These are phyloP conservation scores for Picochlorum sp. DNA, from an alignment of 139 green algal species.

Conservation along the genomic window DNA sequence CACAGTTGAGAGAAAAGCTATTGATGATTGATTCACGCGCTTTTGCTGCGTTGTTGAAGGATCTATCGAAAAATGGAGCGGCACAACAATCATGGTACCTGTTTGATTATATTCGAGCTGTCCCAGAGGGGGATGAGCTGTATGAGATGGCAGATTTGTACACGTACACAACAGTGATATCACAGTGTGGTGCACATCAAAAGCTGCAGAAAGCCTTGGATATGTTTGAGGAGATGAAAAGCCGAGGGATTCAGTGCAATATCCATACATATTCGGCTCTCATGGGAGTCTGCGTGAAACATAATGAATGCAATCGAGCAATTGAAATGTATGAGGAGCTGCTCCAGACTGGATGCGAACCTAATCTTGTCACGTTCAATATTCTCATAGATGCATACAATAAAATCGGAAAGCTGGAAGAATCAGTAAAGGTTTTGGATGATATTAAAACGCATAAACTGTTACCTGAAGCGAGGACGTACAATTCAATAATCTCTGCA, in stretches of 20 bases:
- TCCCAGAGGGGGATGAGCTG: constrained; percentile 29
- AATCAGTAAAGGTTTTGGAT: constrained; percentile 33
- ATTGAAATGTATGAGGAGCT: constrained; percentile 28
- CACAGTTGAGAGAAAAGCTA: background rate
- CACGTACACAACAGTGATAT: constrained; percentile 68
- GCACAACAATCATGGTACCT: constrained; percentile 10
- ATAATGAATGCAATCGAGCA: constrained; percentile 7
- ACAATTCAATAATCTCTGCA: constrained; percentile 68
- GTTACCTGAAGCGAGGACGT: constrained; percentile 64
- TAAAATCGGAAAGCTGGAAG: constrained; percentile 62
- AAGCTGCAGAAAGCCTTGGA: constrained; percentile 52
- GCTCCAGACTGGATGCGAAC: constrained; percentile 19
- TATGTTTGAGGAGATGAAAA: constrained; percentile 52
- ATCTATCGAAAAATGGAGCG: constrained; percentile 42
- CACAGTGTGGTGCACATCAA: constrained; percentile 56
- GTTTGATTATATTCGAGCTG: constrained; percentile 9
- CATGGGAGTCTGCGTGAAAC: constrained; percentile 78
- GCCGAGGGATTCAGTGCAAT: constrained; percentile 48
- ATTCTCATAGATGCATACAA: constrained; percentile 70
- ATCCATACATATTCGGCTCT: constrained; percentile 72
- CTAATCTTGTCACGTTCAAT: constrained; percentile 63
- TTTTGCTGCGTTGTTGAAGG: constrained; percentile 56
- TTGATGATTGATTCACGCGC: constrained; percentile 55
- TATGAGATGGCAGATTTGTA: constrained; percentile 55
- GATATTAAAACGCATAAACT: constrained; percentile 31